Evolutionary conservation across 495 filamentous ascomycete species (phyloP).

Genomic region (Penicillium coprophilum): DNA sequence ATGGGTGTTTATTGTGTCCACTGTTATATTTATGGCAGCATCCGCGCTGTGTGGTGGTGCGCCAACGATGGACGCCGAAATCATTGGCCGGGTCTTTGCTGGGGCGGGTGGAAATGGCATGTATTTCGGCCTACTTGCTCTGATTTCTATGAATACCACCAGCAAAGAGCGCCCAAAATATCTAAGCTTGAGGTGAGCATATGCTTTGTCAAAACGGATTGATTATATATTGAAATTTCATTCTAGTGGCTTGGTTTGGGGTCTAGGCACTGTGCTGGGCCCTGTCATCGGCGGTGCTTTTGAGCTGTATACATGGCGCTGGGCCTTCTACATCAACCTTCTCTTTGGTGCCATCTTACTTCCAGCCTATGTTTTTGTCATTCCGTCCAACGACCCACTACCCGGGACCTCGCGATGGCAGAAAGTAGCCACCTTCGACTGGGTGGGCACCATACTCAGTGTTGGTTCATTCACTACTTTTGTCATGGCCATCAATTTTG

Average conservation of each 20-base stretch:
- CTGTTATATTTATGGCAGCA: slow-evolving; percentile 47
- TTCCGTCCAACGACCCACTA: slow-evolving; percentile 48
- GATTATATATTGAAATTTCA: background rate
- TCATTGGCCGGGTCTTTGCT: slow-evolving; percentile 45
- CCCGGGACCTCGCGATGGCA: slow-evolving; percentile 35
- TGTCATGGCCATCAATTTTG: slow-evolving; percentile 36
- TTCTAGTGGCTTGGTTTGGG: slow-evolving; percentile 39
- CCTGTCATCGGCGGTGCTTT: slow-evolving; percentile 46
- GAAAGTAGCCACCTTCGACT: slow-evolving; percentile 39
- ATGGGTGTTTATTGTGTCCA: slow-evolving; percentile 48
- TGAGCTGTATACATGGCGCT: slow-evolving; percentile 42
- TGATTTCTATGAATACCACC: slow-evolving; percentile 44
- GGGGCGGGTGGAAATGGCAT: slow-evolving; percentile 50
- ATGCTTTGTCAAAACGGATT: background rate
- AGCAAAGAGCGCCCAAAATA: slow-evolving; percentile 48
- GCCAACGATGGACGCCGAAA: slow-evolving; percentile 46
- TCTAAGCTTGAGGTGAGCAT: slow-evolving; percentile 35
- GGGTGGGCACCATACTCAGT: slow-evolving; percentile 29
- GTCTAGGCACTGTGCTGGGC: slow-evolving; percentile 45
- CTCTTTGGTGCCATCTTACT: slow-evolving; percentile 47
- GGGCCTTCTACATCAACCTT: slow-evolving; percentile 54
- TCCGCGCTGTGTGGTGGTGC: slow-evolving; percentile 54
- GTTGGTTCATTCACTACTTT: slow-evolving; percentile 21
- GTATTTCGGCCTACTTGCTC: slow-evolving; percentile 50
- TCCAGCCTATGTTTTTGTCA: slow-evolving; percentile 55